Base-by-base conservation (phyloP, 805 yeast species). In the Candida silvicultrix region DNA sequence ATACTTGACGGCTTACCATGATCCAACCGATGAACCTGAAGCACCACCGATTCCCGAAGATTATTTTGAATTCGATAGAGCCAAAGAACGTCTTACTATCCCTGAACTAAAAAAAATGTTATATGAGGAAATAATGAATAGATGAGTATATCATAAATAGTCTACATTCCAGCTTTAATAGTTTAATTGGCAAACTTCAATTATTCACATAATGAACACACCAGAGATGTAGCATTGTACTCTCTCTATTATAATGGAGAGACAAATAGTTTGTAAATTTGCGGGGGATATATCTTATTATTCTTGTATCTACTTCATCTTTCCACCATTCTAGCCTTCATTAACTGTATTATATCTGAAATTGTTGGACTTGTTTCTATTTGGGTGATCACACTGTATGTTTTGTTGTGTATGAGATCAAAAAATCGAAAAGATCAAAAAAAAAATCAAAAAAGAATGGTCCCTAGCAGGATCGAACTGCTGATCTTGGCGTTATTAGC, bases 401-500 rank as follows among this genome's bases (percentile, higher is more conserved):
- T 23, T 6, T 23, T 23, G 9, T 28, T 10, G 31, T 11, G 9
- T 10, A 11, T 4, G 9, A 28, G 12, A 28, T 23, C 31, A 28
- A 28, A 28, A 28, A 23, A 23, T 23, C 9, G 25, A 28, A 28
- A 28, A 7, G 14, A 28, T 5, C 31, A 7, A 28, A 28, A 28
- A 28, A 28, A 28, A 10, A 7, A 28, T 28, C 28, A 23, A 23
- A 23, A 29, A 29, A 29, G 8, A 18, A 18, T 81, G 87, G 80
- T 81, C 85, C 85, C 85, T 80, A 79, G 85, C 87, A 78, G 87
- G 87, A 80, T 81, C 87, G 87, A 81, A 81, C 87, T 78, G 87
- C 85, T 79, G 87, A 81, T 80, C 87, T 62, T 61, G 64, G 66
- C 66, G 66, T 62, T 71, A 73, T 73, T 73, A 73, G 77, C 76